Percentiles rank a stretch among this genome's conserved stretches.
These are phyloP conservation scores for Cladosporium sp. DNA, from an alignment of 2,329 filamentous ascomycete species.

Conservation along the genomic window DNA sequence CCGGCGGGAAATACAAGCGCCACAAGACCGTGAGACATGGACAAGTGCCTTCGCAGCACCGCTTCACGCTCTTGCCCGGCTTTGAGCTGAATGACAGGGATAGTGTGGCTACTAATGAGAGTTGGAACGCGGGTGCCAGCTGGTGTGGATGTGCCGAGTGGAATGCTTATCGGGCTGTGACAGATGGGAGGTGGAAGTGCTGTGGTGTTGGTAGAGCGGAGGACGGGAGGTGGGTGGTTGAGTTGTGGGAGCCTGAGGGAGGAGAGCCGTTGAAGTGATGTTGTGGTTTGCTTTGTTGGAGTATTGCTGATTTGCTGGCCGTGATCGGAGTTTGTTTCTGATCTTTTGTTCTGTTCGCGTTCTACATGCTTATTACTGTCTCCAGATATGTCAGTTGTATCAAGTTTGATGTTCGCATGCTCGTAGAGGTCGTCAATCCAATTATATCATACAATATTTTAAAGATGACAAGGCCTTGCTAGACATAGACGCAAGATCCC, in stretches of 20 bases:
- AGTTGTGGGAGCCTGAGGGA: conserved; percentile 10
- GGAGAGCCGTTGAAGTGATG: not conserved
- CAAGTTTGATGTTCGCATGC: too few relatives aligned
- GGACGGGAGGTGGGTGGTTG: conserved; percentile 19
- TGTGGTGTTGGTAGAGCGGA: conserved; percentile 15
- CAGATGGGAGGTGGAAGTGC: conserved; percentile 11
- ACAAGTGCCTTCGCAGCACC: not conserved
- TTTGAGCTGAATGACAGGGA: not conserved
- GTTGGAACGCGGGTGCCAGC: not conserved
- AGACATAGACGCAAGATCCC: too few relatives aligned
- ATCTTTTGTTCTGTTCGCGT: too few relatives aligned
- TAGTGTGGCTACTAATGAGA: not conserved
- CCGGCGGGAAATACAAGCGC: conserved; percentile 17
- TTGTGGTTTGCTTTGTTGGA: not conserved
- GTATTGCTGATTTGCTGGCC: too few relatives aligned
- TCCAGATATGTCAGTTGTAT: too few relatives aligned
- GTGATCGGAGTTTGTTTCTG: too few relatives aligned
- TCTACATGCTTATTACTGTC: too few relatives aligned
- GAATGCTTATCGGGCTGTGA: conserved; percentile 11
- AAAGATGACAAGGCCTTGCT: too few relatives aligned
- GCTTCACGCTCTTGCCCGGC: not conserved
- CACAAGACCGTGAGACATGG: conserved; percentile 4
- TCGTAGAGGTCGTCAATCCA: too few relatives aligned
- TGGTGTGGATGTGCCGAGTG: conserved; percentile 2
- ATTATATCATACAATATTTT: too few relatives aligned